These are phyloP conservation scores for Helotiales sp. DNA, from an alignment of 2,329 filamentous ascomycete genomes.

Conservation along the genomic window DNA sequence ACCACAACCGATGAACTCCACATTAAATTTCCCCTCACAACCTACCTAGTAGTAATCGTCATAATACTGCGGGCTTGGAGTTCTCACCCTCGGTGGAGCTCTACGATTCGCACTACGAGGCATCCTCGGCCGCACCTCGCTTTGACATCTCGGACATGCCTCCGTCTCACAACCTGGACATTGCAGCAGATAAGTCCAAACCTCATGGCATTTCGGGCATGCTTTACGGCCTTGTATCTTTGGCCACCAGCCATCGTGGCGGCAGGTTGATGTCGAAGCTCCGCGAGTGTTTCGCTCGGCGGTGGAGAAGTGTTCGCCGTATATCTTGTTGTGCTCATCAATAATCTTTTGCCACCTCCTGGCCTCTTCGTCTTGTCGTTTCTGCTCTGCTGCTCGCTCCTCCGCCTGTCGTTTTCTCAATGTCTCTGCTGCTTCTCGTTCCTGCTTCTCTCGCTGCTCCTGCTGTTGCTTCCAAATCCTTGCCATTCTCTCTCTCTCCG, in stretches of 20 bases:
- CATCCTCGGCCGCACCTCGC: too few species aligned
- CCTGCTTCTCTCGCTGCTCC: slow-evolving; percentile 4
- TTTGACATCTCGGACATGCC: slow-evolving; percentile 26
- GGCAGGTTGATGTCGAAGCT: slow-evolving; percentile 6
- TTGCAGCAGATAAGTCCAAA: slow-evolving; percentile 23
- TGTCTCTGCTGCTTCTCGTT: slow-evolving; percentile 11
- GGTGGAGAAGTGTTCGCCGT: background rate
- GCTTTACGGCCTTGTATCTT: slow-evolving; percentile 21
- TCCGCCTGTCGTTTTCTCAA: slow-evolving; percentile 8
- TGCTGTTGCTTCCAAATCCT: slow-evolving; percentile 12
- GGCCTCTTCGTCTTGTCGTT: slow-evolving; percentile 17
- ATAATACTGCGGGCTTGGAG: too few species aligned
- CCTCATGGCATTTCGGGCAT: slow-evolving; percentile 18
- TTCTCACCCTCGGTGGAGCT: too few species aligned
- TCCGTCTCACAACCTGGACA: slow-evolving; percentile 24
- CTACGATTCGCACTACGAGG: too few species aligned
- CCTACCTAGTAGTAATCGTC: too few species aligned
- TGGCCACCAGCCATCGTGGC: slow-evolving; percentile 25
- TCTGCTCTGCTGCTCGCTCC: slow-evolving; percentile 13
- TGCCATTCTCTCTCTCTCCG: slow-evolving; percentile 8
- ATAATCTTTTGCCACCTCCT: slow-evolving; percentile 7
- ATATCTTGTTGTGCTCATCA: background rate
- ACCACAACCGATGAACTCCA: too few species aligned
- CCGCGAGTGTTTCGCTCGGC: background rate
- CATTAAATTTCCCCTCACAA: too few species aligned